Percentiles rank a stretch among this genome's conserved stretches.
These are phyloP conservation scores for Cylindrodendrum hubeiense DNA, from an alignment of 2,329 filamentous ascomycete genomes.

Conservation along the genomic window DNA sequence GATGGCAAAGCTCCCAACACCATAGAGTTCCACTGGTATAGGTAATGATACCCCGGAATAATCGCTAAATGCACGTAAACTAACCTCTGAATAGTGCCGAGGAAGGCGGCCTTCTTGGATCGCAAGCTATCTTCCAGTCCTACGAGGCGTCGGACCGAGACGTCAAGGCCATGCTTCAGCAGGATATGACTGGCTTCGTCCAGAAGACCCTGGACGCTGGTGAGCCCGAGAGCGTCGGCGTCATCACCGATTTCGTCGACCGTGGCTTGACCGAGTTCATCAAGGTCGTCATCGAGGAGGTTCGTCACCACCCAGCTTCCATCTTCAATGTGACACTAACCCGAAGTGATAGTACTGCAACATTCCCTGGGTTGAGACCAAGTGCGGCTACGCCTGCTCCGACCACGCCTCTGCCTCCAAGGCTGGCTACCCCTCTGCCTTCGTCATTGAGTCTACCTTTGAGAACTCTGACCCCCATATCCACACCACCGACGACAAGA, in stretches of 20 bases:
- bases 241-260: conserved; percentile 94
- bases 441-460: conserved; percentile 82
- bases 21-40: conserved; percentile 95
- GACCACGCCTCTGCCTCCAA: conserved; percentile 81
- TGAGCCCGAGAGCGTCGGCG: conserved; percentile 85
- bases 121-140: conserved; percentile 86
- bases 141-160: conserved; percentile 81
- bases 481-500: conserved; percentile 76
- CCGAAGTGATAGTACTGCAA: conserved; percentile 76
- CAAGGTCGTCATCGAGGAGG: conserved; percentile 82
- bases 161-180: conserved; percentile 96
- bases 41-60: conserved; percentile 1
- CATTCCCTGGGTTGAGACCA: conserved; percentile 88
- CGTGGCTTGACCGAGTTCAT: conserved; percentile 86
- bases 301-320: conserved; percentile 26
- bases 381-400: conserved; percentile 88
- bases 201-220: conserved; percentile 86
- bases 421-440: conserved; percentile 80
- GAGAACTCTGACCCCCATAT: conserved; percentile 76
- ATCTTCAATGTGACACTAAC: conserved; percentile 12
- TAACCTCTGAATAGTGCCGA: conserved; percentile 72
- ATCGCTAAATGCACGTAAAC: neutral
- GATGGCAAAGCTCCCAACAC: conserved; percentile 83
- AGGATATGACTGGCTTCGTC: conserved; percentile 96
- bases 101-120: conserved; percentile 88